Evolutionary conservation across 345 rosid genomes (phyloP).

Genomic region (Eucalyptus brandiana): DNA sequence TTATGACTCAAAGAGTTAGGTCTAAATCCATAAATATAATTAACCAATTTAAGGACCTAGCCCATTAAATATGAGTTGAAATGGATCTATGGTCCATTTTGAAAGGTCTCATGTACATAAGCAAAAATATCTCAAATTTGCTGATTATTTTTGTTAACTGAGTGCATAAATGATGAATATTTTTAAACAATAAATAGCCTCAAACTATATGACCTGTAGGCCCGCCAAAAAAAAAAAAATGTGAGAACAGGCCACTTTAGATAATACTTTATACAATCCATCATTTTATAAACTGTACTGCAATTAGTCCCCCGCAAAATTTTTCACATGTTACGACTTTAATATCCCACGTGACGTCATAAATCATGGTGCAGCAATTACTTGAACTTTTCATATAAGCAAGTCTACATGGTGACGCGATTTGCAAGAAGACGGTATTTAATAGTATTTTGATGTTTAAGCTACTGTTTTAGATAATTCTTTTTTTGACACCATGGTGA

Average conservation of each 20-base stretch:
- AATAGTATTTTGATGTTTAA: background rate
- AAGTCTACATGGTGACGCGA: background rate
- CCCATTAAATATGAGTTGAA: background rate
- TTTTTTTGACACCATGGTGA: background rate
- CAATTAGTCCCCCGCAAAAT: background rate
- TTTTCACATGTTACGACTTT: background rate
- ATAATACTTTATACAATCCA: background rate
- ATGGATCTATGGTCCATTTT: background rate
- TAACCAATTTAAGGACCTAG: no score
- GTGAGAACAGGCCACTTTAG: background rate
- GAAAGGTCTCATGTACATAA: background rate
- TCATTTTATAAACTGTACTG: background rate
- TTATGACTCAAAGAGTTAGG: background rate
- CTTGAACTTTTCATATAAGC: background rate
- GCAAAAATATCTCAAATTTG: background rate
- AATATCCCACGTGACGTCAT: background rate
- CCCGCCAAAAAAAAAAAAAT: no score
- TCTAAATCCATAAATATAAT: no score
- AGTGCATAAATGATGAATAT: background rate
- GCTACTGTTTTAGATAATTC: background rate
- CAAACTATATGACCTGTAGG: background rate
- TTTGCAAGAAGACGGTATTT: background rate
- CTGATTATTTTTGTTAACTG: background rate
- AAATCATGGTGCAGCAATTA: background rate
- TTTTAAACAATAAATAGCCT: background rate